Conservation (phyloP, 768 basidiomycete species). For the Artomyces pyxidatus region DNA sequence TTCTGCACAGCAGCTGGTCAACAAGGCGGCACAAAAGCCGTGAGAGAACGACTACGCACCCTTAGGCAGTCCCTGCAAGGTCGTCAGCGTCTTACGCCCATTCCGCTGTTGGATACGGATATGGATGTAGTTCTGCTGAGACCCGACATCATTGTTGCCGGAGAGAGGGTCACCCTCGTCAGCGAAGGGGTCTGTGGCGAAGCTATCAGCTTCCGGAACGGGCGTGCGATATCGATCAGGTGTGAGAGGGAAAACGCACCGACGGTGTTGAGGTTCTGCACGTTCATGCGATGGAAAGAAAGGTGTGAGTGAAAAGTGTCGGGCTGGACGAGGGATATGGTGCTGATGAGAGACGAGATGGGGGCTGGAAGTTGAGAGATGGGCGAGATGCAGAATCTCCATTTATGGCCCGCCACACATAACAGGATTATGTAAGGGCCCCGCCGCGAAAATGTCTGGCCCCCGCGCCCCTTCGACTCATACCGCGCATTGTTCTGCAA, state of each 20-base stretch:
- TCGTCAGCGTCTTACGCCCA: conserved; percentile 97
- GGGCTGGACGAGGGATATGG: conserved; percentile 38
- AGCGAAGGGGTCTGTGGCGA: conserved; percentile 80
- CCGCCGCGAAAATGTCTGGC: background rate
- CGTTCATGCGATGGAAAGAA: conserved; percentile 78
- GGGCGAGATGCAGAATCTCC: background rate
- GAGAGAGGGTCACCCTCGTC: conserved; percentile 84
- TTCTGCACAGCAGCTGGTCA: conserved; percentile 44
- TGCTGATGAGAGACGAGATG: conserved; percentile 21
- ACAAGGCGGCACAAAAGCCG: conserved; percentile 8
- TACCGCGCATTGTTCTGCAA: too few relatives aligned
- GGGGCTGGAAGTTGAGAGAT: conserved; percentile 20
- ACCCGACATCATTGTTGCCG: conserved; percentile 67
- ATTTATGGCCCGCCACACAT: conserved; percentile 9
- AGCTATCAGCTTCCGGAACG: too few relatives aligned
- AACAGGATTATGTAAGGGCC: conserved; percentile 2
- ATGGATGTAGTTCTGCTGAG: conserved; percentile 80
- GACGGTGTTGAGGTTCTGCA: conserved; percentile 82
- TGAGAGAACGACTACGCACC: conserved; percentile 38
- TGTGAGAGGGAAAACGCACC: conserved; percentile 39
- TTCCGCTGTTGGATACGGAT: conserved; percentile 99
- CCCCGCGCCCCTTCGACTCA: conserved; percentile 1
- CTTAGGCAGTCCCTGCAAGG: conserved; percentile 90
- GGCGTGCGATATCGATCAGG: conserved; percentile 8
- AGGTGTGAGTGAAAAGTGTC: conserved; percentile 28